Conservation (phyloP, 495 filamentous ascomycete species). For the Penicillium paradoxum region DNA sequence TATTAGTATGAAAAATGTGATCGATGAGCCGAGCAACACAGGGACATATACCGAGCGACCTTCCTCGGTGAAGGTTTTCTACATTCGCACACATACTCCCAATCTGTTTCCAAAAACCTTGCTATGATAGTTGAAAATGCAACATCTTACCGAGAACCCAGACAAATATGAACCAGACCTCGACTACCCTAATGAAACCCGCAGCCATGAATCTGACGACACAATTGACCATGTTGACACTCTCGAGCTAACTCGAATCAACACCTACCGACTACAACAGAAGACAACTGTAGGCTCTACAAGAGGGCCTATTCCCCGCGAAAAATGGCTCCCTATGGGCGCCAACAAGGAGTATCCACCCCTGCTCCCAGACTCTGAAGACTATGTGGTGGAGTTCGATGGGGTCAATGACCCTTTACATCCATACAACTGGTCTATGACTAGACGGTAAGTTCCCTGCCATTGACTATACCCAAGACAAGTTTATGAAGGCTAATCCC, state of each 20-base stretch:
- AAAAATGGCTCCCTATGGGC: constrained; percentile 29
- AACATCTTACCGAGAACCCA: background rate
- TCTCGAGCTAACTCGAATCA: constrained; percentile 25
- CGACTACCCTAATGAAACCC: background rate
- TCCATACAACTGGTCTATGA: constrained; percentile 46
- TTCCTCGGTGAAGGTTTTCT: background rate
- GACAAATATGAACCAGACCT: background rate
- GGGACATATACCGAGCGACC: background rate
- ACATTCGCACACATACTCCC: background rate
- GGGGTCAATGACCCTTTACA: constrained; percentile 16
- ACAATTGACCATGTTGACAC: constrained; percentile 10
- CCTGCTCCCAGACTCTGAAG: constrained; percentile 38
- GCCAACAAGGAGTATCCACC: constrained; percentile 39
- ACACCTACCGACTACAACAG: constrained; percentile 29
- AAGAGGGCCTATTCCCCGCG: constrained; percentile 20
- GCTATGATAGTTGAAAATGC: constrained; percentile 2
- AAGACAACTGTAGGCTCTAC: constrained; percentile 26
- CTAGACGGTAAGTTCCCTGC: constrained; percentile 17
- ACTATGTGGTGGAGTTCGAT: constrained; percentile 51
- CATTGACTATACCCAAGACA: background rate
- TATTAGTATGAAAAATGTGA: background rate
- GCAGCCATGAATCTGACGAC: constrained; percentile 5
- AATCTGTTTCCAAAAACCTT: background rate
- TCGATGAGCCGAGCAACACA: background rate
- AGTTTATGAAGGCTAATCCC: background rate